These are phyloP conservation scores for Termitomyces sp. DNA, from an alignment of 768 basidiomycete genomes.

Conservation along the genomic window DNA sequence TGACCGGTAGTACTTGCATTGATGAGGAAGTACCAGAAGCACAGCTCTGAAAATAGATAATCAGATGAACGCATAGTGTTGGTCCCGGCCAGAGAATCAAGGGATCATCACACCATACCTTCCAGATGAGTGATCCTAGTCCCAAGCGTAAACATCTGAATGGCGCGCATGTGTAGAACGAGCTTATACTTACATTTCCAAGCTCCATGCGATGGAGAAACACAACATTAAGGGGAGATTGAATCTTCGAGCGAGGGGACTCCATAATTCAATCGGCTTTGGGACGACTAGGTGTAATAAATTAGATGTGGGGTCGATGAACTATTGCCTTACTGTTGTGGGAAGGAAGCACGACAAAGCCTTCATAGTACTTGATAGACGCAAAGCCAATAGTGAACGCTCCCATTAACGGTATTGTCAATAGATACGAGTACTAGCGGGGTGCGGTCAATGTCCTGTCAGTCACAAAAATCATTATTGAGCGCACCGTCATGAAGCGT, in stretches of 20 bases:
- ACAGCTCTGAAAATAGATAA: slow-evolving; percentile 52
- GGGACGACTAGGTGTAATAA: slow-evolving; percentile 46
- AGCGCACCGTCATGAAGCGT: slow-evolving; percentile 57
- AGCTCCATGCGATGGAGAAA: slow-evolving; percentile 63
- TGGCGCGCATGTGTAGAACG: background rate
- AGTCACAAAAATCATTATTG: background rate
- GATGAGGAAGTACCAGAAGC: slow-evolving; percentile 84
- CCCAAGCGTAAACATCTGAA: background rate
- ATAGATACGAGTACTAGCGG: slow-evolving; percentile 66
- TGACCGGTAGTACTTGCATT: slow-evolving; percentile 50
- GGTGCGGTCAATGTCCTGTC: background rate
- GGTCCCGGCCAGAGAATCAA: background rate
- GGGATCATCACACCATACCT: slow-evolving; percentile 35
- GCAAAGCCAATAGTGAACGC: slow-evolving; percentile 59
- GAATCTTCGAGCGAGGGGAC: slow-evolving; percentile 32
- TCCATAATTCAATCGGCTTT: slow-evolving; percentile 60
- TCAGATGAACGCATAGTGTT: background rate
- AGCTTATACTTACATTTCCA: slow-evolving; percentile 62
- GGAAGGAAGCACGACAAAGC: slow-evolving; percentile 42
- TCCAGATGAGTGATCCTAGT: slow-evolving; percentile 73
- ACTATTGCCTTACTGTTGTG: slow-evolving; percentile 44
- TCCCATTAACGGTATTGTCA: slow-evolving; percentile 55
- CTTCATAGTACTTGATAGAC: slow-evolving; percentile 70
- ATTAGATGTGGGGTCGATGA: background rate
- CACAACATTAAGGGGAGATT: slow-evolving; percentile 64